These are phyloP conservation scores for Aspergillus funiculosus DNA, from an alignment of 495 filamentous ascomycete species.

Conservation along the genomic window DNA sequence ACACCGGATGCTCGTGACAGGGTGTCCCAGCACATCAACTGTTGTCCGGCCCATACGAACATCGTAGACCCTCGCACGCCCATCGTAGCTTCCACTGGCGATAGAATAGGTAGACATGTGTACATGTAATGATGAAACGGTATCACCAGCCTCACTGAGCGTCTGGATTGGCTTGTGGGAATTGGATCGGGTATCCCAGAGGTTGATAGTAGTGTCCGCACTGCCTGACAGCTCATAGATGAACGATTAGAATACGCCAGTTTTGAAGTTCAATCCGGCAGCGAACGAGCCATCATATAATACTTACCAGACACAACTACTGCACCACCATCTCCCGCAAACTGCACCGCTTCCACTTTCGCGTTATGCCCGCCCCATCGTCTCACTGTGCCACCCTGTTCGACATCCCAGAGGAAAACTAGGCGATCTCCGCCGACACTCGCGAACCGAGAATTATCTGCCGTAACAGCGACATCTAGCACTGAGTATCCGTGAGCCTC, in stretches of 20 bases:
- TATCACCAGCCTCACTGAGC: constrained; percentile 72
- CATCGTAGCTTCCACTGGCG: constrained; percentile 75
- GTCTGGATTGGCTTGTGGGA: constrained; percentile 68
- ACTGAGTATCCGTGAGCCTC: constrained; percentile 86
- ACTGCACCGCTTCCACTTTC: constrained; percentile 69
- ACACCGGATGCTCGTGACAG: constrained; percentile 61
- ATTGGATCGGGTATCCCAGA: constrained; percentile 74
- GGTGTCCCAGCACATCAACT: constrained; percentile 58
- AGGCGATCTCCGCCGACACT: constrained; percentile 80
- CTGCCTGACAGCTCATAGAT: constrained; percentile 52
- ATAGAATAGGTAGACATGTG: constrained; percentile 41
- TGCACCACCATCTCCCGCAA: constrained; percentile 62
- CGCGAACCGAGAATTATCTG: constrained; percentile 74
- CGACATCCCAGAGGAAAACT: constrained; percentile 92
- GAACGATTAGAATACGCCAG: background rate
- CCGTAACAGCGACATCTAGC: constrained; percentile 67
- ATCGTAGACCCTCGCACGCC: constrained; percentile 77
- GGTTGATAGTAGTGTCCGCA: constrained; percentile 72
- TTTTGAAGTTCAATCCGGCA: background rate
- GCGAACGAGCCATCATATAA: background rate
- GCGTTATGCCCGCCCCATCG: constrained; percentile 70
- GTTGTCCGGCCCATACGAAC: constrained; percentile 70
- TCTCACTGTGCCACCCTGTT: constrained; percentile 63
- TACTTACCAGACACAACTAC: constrained; percentile 60
- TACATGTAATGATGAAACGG: constrained; percentile 55